These are phyloP conservation scores for Mycena leptocephala DNA, from an alignment of 768 basidiomycete species.

Conservation along the genomic window DNA sequence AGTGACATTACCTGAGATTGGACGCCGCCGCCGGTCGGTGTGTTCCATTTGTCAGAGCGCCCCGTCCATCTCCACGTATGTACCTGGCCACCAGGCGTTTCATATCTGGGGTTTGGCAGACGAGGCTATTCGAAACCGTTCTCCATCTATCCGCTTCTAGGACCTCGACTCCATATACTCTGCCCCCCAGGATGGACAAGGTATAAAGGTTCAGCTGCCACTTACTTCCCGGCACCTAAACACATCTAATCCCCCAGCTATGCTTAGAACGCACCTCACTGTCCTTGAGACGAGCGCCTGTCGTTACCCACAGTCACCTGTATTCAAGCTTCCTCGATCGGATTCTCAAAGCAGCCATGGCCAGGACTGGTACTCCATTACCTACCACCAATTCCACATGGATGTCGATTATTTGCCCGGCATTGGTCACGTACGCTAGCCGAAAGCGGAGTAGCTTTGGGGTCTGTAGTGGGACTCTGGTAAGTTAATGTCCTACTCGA, in stretches of 20 bases:
- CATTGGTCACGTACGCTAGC: slow-evolving; percentile 67
- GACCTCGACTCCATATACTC: slow-evolving; percentile 43
- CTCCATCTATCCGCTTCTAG: slow-evolving; percentile 41
- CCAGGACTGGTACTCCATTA: slow-evolving; percentile 63
- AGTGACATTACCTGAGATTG: slow-evolving; percentile 22
- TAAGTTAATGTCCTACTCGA: slow-evolving; percentile 46
- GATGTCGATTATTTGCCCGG: slow-evolving; percentile 70
- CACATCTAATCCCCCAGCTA: slow-evolving; percentile 36
- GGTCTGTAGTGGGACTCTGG: slow-evolving; percentile 78
- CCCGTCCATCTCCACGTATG: slow-evolving; percentile 37
- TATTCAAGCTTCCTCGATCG: slow-evolving; percentile 67
- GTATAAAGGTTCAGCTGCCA: slow-evolving; percentile 40
- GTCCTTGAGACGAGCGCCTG: slow-evolving; percentile 66
- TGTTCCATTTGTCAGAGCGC: slow-evolving; percentile 38
- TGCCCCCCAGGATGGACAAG: slow-evolving; percentile 26
- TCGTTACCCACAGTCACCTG: slow-evolving; percentile 60
- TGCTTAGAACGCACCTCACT: slow-evolving; percentile 66
- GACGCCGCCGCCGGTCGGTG: slow-evolving; percentile 29
- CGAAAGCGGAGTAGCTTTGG: slow-evolving; percentile 56
- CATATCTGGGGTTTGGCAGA: slow-evolving; percentile 46
- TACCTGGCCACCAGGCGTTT: slow-evolving; percentile 44
- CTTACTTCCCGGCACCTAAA: slow-evolving; percentile 36
- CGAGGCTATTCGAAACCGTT: slow-evolving; percentile 53
- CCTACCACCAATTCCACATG: slow-evolving; percentile 65
- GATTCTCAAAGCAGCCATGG: slow-evolving; percentile 49